Percentiles rank a stretch among this genome's conserved stretches.
These are phyloP conservation scores for Silybum marianum DNA, from an alignment of 129 eudicot genomes.

Conservation along the genomic window DNA sequence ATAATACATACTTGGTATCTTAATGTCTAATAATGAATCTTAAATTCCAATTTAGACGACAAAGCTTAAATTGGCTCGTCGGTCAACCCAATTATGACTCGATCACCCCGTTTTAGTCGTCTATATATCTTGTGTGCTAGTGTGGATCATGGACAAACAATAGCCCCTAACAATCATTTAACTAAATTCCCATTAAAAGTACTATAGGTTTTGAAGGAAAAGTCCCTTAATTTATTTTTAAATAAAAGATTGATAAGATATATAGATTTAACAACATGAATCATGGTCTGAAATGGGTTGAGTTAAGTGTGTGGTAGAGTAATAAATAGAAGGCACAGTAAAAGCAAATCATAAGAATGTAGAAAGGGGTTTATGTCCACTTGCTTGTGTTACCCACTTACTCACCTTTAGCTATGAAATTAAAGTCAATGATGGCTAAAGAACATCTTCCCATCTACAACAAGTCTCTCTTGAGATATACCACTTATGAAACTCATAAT, in stretches of 20 bases:
- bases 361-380: constrained; percentile 38
- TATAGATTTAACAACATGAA: not conserved
- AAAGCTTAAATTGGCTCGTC: no score
- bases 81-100: not conserved
- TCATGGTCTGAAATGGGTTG: not conserved
- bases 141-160: not conserved
- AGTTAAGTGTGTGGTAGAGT: constrained; percentile 19
- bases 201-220: not conserved
- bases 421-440: constrained; percentile 37
- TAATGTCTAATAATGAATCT: not conserved
- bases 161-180: not conserved
- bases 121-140: not conserved
- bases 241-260: not conserved
- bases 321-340: constrained; percentile 38
- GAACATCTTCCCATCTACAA: constrained; percentile 33
- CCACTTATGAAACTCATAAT: constrained; percentile 20
- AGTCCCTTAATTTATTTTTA: not conserved
- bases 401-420: constrained; percentile 21
- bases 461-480: constrained; percentile 31
- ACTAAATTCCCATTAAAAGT: not conserved
- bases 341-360: constrained; percentile 33
- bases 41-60: not conserved
- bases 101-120: not conserved
- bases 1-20: not conserved
- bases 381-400: constrained; percentile 41